phyloP scores from a whole-genome alignment of 371 early-diverging fungal genomes.

The Mucor racemosus region DNA sequence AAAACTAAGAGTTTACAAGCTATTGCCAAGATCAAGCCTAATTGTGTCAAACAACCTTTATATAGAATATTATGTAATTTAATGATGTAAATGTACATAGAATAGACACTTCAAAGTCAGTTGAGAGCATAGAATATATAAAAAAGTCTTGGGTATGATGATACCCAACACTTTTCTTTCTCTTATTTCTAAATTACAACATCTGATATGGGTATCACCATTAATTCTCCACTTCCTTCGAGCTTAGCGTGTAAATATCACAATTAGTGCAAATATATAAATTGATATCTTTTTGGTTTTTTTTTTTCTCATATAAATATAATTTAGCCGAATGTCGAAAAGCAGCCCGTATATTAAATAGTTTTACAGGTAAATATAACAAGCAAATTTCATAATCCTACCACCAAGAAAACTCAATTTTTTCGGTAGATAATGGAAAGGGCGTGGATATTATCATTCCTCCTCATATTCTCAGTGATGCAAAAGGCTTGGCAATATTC shows the following conservation, averaged over 20 bases:
- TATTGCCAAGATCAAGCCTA: too few relatives aligned
- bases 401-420: not conserved
- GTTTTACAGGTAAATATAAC: slow-evolving; percentile 48
- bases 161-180: slow-evolving; percentile 4
- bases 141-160: not conserved
- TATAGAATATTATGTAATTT: not conserved
- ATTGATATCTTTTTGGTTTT: too few relatives aligned
- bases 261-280: not conserved
- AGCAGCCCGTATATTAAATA: slow-evolving; percentile 63
- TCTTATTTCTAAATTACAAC: not conserved
- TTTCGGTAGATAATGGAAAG: slow-evolving; percentile 39
- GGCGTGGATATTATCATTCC: slow-evolving; percentile 69
- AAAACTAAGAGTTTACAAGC: too few relatives aligned
- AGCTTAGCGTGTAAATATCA: slow-evolving; percentile 40
- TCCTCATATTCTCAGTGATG: slow-evolving; percentile 57
- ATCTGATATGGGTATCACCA: slow-evolving; percentile 13
- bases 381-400: not conserved
- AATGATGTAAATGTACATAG: slow-evolving; percentile 1
- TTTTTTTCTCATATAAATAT: not conserved
- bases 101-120: not conserved
- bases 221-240: slow-evolving; percentile 46
- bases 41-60: too few relatives aligned
- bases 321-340: slow-evolving; percentile 54
- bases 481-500: slow-evolving; percentile 87
- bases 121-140: not conserved